Conservation (phyloP, 2,329 filamentous ascomycete genomes). For the Phyllosticta citriasiana region DNA sequence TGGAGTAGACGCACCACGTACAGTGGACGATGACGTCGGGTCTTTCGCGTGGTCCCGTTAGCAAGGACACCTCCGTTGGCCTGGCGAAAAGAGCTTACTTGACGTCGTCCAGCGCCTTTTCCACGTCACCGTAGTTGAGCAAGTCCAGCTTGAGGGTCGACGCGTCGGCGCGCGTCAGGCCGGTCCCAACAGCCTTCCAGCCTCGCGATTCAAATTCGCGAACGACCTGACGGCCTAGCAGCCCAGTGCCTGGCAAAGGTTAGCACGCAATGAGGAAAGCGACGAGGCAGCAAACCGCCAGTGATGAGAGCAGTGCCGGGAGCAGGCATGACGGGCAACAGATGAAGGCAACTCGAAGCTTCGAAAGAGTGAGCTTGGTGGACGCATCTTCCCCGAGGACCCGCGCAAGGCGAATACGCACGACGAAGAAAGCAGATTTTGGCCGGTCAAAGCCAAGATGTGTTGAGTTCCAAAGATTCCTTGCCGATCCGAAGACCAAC, state of each 20-base stretch:
- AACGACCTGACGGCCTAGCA: slow-evolving; percentile 71
- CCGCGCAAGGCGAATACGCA: slow-evolving; percentile 33
- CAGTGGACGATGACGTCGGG: slow-evolving; percentile 75
- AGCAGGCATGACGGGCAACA: slow-evolving; percentile 19
- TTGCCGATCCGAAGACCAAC: slow-evolving; percentile 57
- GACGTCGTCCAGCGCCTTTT: slow-evolving; percentile 39
- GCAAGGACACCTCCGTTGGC: neutral
- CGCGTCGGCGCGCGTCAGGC: slow-evolving; percentile 63
- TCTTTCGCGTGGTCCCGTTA: slow-evolving; percentile 31
- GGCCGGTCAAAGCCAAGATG: slow-evolving; percentile 11
- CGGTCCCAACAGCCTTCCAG: slow-evolving; percentile 42
- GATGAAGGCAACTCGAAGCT: neutral
- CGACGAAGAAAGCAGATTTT: slow-evolving; percentile 40
- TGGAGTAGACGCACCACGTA: slow-evolving; percentile 31
- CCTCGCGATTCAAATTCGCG: slow-evolving; percentile 55
- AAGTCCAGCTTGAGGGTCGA: slow-evolving; percentile 49
- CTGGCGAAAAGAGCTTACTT: slow-evolving; percentile 31
- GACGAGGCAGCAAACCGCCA: slow-evolving; percentile 42
- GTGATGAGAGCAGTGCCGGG: slow-evolving; percentile 59
- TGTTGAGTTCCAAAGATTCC: slow-evolving; percentile 65
- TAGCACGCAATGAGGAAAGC: slow-evolving; percentile 4
- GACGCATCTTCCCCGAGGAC: slow-evolving; percentile 40
- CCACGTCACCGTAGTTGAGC: slow-evolving; percentile 35
- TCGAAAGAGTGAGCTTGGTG: neutral
- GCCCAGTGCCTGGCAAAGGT: slow-evolving; percentile 52